These are phyloP conservation scores for Nemania diffusa DNA, from an alignment of 2,329 filamentous ascomycete genomes.

Conservation along the genomic window DNA sequence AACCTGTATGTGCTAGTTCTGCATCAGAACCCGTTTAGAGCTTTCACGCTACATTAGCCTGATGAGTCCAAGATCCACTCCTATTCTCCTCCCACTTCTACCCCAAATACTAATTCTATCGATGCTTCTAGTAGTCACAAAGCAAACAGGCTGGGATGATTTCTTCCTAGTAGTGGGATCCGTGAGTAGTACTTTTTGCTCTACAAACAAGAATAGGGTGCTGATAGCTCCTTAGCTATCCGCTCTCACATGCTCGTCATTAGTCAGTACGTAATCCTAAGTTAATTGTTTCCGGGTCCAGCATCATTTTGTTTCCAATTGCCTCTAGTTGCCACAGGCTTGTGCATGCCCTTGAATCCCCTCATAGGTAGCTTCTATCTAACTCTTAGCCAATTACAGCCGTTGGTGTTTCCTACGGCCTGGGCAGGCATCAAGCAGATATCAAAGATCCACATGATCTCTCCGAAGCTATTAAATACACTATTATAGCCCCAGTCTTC, in stretches of 20 bases:
- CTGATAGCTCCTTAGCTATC: conserved; percentile 8
- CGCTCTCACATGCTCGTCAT: conserved; percentile 20
- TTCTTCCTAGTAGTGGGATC: conserved; percentile 26
- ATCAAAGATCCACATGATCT: conserved; percentile 17
- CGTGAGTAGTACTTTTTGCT: conserved; percentile 12
- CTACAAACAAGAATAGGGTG: background rate
- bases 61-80: background rate
- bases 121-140: conserved; percentile 15
- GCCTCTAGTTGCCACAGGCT: background rate
- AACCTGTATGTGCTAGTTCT: conserved; percentile 16
- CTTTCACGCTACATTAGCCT: background rate
- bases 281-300: background rate
- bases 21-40: background rate
- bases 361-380: background rate
- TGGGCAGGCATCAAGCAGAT: conserved; percentile 14
- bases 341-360: background rate
- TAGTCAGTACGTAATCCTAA: conserved; percentile 11
- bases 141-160: conserved; percentile 32
- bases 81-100: background rate
- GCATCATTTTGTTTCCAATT: background rate
- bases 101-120: conserved; percentile 5
- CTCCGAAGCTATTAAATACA: conserved; percentile 26
- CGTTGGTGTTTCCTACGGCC: conserved; percentile 12
- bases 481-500: conserved; percentile 11
- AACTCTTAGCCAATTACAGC: background rate